These are phyloP conservation scores for Exserohilum turcica DNA, from an alignment of 2,329 filamentous ascomycete species.

Conservation along the genomic window DNA sequence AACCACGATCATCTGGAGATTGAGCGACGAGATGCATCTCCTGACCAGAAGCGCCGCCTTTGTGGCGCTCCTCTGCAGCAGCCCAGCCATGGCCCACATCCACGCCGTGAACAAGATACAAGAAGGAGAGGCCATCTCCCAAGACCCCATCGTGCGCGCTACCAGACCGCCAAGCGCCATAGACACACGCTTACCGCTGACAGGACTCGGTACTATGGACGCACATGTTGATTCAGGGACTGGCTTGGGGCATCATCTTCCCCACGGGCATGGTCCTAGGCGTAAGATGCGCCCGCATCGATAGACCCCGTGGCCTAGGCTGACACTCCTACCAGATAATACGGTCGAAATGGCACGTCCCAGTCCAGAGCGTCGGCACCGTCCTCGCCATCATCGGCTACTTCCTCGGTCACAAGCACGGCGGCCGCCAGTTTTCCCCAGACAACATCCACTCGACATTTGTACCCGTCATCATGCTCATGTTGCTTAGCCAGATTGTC, in stretches of 20 bases:
- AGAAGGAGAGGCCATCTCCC: constrained; percentile 46
- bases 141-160: constrained; percentile 43
- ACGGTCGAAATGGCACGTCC: constrained; percentile 92
- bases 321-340: constrained; percentile 66
- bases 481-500: constrained; percentile 75
- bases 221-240: constrained; percentile 86
- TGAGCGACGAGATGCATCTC: constrained; percentile 19
- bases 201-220: constrained; percentile 85
- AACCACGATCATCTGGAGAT: background rate
- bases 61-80: constrained; percentile 33
- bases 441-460: constrained; percentile 74
- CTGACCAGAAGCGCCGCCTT: constrained; percentile 21
- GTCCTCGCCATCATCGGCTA: constrained; percentile 81
- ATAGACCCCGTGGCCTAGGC: no score
- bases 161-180: background rate
- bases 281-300: constrained; percentile 65
- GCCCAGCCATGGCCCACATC: constrained; percentile 45
- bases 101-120: constrained; percentile 48
- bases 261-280: constrained; percentile 95
- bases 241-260: constrained; percentile 90
- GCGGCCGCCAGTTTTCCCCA: constrained; percentile 78
- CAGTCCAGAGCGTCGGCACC: constrained; percentile 77
- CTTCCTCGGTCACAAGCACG: constrained; percentile 88
- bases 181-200: constrained; percentile 18
- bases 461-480: constrained; percentile 77